A percentile compares a stretch with the other conserved stretches of the same genome.
Evolutionary conservation across 345 rosid species (phyloP).

Genomic region (Cardamine resedifolia): DNA sequence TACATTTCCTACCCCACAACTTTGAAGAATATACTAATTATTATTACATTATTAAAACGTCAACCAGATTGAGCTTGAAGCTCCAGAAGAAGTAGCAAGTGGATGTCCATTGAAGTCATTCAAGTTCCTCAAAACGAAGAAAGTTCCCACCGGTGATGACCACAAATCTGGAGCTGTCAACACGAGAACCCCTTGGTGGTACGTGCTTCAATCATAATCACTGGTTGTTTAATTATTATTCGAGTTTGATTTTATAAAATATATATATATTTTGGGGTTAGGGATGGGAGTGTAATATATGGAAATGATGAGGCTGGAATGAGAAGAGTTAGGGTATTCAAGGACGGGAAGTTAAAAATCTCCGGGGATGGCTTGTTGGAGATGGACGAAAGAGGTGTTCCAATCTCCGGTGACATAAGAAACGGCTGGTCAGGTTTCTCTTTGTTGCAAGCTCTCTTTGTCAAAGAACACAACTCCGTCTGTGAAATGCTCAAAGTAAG

Average conservation of each 20-base stretch:
- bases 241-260: not conserved
- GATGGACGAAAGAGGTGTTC: slow-evolving; percentile 58
- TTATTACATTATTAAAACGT: not conserved
- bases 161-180: slow-evolving; percentile 50
- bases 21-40: not conserved
- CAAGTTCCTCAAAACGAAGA: slow-evolving; percentile 57
- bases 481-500: slow-evolving; percentile 70
- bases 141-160: slow-evolving; percentile 43
- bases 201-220: slow-evolving; percentile 19
- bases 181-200: slow-evolving; percentile 89
- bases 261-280: not conserved
- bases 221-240: not conserved
- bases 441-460: slow-evolving; percentile 64
- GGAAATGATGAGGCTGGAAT: slow-evolving; percentile 63
- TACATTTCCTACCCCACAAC: not conserved
- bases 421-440: slow-evolving; percentile 86
- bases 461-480: slow-evolving; percentile 65
- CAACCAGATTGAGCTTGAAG: slow-evolving; percentile 57
- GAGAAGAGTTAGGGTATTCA: slow-evolving; percentile 69
- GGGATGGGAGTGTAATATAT: slow-evolving; percentile 84
- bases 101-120: slow-evolving; percentile 68
- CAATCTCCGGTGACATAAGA: slow-evolving; percentile 74
- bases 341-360: slow-evolving; percentile 67
- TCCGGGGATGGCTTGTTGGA: slow-evolving; percentile 54
- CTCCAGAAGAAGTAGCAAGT: slow-evolving; percentile 52